phyloP scores from a whole-genome alignment of 208 protist species.

The Herpetomonas samuelpessoai region DNA sequence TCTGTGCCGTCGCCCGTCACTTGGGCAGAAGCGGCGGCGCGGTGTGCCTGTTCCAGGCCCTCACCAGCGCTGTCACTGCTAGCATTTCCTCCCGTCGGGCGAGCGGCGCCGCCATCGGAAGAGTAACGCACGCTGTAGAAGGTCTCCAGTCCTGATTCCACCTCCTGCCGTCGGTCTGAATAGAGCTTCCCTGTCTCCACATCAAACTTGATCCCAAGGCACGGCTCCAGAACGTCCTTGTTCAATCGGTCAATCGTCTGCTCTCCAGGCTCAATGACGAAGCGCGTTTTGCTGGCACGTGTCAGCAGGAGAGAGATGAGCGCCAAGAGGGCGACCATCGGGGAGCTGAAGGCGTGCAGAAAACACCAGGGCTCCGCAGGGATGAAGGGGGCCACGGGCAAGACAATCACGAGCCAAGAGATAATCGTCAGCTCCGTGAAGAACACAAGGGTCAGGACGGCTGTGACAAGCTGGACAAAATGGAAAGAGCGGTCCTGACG shows the following conservation, averaged over 20 bases:
- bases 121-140: constrained; percentile 58
- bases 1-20: too few relatives aligned
- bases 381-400: constrained; percentile 35
- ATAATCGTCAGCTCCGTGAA: constrained; percentile 42
- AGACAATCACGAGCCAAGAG: constrained; percentile 25
- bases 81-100: not conserved
- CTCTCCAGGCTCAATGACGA: constrained; percentile 78
- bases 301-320: constrained; percentile 58
- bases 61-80: not conserved
- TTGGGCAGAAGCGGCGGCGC: too few relatives aligned
- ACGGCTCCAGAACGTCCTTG: constrained; percentile 73
- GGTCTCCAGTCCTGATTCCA: constrained; percentile 23
- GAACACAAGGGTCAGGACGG: constrained; percentile 64
- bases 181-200: constrained; percentile 63
- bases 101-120: not conserved
- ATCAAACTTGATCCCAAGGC: constrained; percentile 74
- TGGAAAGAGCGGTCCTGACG: constrained; percentile 86
- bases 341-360: constrained; percentile 9
- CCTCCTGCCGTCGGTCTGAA: constrained; percentile 42
- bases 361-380: not conserved
- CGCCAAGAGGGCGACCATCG: constrained; percentile 25
- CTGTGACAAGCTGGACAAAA: constrained; percentile 71
- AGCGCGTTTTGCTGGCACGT: constrained; percentile 64
- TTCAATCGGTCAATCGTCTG: constrained; percentile 75
- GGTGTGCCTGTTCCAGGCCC: too few relatives aligned